A percentile compares a stretch with the other conserved stretches of the same genome.
Evolutionary conservation across 768 basidiomycete species (phyloP).

Genomic region (Sarcomyxa edulis): DNA sequence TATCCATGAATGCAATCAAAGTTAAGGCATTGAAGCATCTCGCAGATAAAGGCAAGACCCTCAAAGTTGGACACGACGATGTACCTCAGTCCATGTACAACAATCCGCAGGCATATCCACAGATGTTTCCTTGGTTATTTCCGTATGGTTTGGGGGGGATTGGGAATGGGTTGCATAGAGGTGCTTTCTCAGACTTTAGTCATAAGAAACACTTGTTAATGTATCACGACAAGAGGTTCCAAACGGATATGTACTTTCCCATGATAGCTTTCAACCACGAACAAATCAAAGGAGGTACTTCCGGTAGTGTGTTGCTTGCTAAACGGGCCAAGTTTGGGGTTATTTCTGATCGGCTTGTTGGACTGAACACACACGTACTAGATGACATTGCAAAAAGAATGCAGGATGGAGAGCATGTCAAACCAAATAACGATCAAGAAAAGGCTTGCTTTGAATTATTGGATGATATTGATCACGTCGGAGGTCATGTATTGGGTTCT

Average conservation of each 20-base stretch:
- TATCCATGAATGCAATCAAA: conserved; percentile 5
- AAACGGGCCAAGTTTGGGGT: conserved; percentile 19
- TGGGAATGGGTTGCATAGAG: neutral
- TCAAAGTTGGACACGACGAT: conserved; percentile 15
- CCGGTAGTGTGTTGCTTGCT: conserved; percentile 21
- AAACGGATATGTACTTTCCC: conserved; percentile 28
- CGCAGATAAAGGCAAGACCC: conserved; percentile 8
- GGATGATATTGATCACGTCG: conserved; percentile 27
- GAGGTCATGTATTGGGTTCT: conserved; percentile 22
- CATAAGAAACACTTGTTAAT: conserved; percentile 24
- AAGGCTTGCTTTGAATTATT: conserved; percentile 28
- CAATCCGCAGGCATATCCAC: conserved; percentile 23
- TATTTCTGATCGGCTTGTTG: conserved; percentile 16
- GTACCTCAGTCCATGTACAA: conserved; percentile 14
- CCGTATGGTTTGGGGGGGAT: conserved; percentile 22
- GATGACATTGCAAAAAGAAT: conserved; percentile 14
- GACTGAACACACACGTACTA: conserved; percentile 17
- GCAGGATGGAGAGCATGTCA: conserved; percentile 16
- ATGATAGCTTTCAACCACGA: conserved; percentile 35
- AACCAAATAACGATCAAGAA: conserved; percentile 23
- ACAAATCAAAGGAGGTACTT: conserved; percentile 25
- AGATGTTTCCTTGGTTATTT: conserved; percentile 29
- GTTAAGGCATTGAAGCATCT: conserved; percentile 14
- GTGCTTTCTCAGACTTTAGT: conserved; percentile 8
- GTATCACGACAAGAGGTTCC: conserved; percentile 27